These are phyloP conservation scores for Punctularia strigosozonata DNA, from an alignment of 768 basidiomycete species.

Conservation along the genomic window DNA sequence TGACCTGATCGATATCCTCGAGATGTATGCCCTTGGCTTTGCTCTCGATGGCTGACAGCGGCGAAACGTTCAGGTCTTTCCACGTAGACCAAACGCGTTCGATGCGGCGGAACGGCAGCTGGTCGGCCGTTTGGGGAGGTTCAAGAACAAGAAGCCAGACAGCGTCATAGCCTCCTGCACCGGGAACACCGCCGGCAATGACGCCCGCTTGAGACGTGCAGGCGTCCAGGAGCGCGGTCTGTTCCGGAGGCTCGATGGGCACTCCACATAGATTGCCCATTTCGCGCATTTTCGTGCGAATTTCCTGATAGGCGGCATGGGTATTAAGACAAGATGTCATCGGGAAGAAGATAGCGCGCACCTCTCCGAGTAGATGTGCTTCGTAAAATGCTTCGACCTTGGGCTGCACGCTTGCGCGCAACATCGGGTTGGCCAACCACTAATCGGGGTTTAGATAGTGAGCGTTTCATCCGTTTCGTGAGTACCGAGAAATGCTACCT, in stretches of 20 bases:
- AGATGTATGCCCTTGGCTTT: constrained; percentile 49
- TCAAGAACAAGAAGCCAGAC: constrained; percentile 86
- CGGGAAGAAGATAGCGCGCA: constrained; percentile 12
- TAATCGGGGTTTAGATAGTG: constrained; percentile 12
- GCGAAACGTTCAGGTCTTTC: constrained; percentile 53
- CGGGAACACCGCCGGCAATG: constrained; percentile 91
- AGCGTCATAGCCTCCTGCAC: constrained; percentile 96
- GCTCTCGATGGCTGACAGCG: constrained; percentile 63
- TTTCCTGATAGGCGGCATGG: constrained; percentile 32
- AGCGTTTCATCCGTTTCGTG: background rate
- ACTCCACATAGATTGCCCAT: constrained; percentile 74
- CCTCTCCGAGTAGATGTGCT: constrained; percentile 48
- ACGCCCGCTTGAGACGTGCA: constrained; percentile 75
- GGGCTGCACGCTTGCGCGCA: constrained; percentile 28
- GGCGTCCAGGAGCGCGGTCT: constrained; percentile 71
- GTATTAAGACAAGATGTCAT: constrained; percentile 2
- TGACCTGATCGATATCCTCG: constrained; percentile 45
- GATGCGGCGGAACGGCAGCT: constrained; percentile 41
- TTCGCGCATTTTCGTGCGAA: constrained; percentile 67
- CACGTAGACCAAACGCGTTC: constrained; percentile 61
- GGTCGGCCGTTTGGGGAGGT: constrained; percentile 32
- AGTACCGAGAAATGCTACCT: constrained; percentile 25
- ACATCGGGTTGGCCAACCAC: constrained; percentile 52
- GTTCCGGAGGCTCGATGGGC: constrained; percentile 84
- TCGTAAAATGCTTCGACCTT: constrained; percentile 47